These are phyloP conservation scores for Chimonanthus praecox DNA, from an alignment of 164 flowering plant species.

Conservation along the genomic window DNA sequence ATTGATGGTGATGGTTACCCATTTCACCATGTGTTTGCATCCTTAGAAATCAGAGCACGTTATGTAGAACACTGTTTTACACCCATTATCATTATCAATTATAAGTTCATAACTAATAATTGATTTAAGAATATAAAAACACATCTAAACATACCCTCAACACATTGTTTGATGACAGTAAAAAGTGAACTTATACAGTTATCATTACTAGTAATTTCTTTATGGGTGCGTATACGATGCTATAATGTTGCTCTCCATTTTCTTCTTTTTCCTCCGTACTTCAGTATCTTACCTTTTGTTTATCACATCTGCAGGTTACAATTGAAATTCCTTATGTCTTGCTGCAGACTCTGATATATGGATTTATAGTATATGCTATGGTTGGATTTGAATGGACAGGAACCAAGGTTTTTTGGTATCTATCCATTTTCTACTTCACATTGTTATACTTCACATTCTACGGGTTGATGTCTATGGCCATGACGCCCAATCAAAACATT, in stretches of 20 bases:
- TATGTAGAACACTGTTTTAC: background rate
- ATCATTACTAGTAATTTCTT: background rate
- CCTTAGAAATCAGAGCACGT: background rate
- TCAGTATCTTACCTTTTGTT: background rate
- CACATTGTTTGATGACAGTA: background rate
- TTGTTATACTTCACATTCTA: constrained; percentile 22
- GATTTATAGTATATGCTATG: constrained; percentile 14
- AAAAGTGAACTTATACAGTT: no score
- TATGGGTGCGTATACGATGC: background rate
- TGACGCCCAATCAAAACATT: constrained; percentile 20
- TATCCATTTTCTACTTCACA: constrained; percentile 23
- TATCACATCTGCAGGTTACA: constrained; percentile 5
- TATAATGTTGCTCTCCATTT: background rate
- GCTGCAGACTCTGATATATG: constrained; percentile 7
- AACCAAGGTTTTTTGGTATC: constrained; percentile 23
- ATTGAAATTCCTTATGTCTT: constrained; percentile 16
- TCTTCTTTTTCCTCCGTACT: background rate
- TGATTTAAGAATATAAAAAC: no score
- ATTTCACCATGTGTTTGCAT: background rate
- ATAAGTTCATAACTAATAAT: background rate
- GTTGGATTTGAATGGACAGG: constrained; percentile 28
- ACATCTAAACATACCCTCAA: background rate
- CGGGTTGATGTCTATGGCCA: constrained; percentile 23
- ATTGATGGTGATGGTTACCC: background rate
- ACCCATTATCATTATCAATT: background rate